Base-by-base conservation (phyloP, 495 filamentous ascomycete species). In the Paragyromitra xinjiangensis region DNA sequence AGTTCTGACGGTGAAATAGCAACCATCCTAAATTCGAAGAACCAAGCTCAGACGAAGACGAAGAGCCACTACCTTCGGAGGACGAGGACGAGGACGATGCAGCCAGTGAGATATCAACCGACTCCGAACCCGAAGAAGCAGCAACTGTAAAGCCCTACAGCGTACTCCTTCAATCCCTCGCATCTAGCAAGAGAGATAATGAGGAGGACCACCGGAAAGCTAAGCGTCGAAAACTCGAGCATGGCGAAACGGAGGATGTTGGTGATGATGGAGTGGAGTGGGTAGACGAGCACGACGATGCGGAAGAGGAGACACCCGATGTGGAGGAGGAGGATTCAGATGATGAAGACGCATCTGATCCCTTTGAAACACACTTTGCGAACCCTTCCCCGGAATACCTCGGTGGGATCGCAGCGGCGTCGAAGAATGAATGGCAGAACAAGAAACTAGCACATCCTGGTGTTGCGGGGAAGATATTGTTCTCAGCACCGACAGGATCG, bases 291-390 rank as follows among this genome's bases (percentile, higher is more conserved):
- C 77, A 58, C 56, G 83, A 63, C 63, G 84, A 71, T 70, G 83
- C 70, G 77, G 84, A 64, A 72, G 85, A 79, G 80, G 86, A 78
- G 59, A 76, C 34, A 26, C 71, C 73, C 7, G 71, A 78, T 73
- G 82, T 50, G 58, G 79, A 53, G 69, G 81, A 42, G 39, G 69
- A 59, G 6, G 79, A 59, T 68, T 82, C 87, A 12, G 87, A 89
- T 59, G 82, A 87, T 22, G 85, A 87, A 40, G 86, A 89, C 84
- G 82, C 83, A 34, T 85, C 86, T 1, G 94, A 97, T 82, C 90
- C 92, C 2, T 97, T 96, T 80, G 90, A 94, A 62, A 85, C 86
- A 44, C 95, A 97, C 83, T 95, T 97, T 83, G 87, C 88, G 39
- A 84, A 84, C 24, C 88, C 89, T 1, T 87, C 92, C 19, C 88